Conservation (phyloP, 2,329 filamentous ascomycete genomes). For the Aphanocladium album region DNA sequence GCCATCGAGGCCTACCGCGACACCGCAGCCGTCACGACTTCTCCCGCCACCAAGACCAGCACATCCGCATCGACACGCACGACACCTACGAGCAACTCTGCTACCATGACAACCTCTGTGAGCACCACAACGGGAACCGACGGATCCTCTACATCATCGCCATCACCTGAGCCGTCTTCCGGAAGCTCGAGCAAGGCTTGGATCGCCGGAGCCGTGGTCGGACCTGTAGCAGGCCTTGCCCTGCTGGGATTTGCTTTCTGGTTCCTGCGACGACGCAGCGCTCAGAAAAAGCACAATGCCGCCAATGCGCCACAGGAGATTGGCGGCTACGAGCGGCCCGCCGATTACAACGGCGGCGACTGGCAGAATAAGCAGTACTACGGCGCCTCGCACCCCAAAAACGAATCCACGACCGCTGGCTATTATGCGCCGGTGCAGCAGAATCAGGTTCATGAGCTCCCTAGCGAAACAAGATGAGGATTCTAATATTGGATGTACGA, state of each 20-base stretch:
- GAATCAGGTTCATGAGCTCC: constrained; percentile 7
- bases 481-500: not conserved
- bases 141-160: not conserved
- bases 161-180: not conserved
- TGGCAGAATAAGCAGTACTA: constrained; percentile 8
- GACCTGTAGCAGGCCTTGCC: not conserved
- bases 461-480: not conserved
- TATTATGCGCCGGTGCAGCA: constrained; percentile 10
- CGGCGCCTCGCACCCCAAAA: constrained; percentile 5
- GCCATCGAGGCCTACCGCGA: constrained; percentile 9
- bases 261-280: not conserved
- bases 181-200: constrained; percentile 6
- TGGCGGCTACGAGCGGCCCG: constrained; percentile 9
- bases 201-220: constrained; percentile 9
- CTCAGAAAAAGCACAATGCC: not conserved
- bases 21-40: not conserved
- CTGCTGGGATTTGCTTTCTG: constrained; percentile 5
- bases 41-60: not conserved
- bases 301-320: constrained; percentile 1
- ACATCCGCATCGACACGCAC: not conserved
- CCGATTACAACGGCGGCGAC: not conserved
- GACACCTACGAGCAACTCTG: constrained; percentile 6
- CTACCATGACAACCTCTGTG: not conserved
- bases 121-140: not conserved
- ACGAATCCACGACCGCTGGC: not conserved